Evolutionary conservation across 2,329 filamentous ascomycete genomes (phyloP).

Genomic region (Fusarium marasasianum): DNA sequence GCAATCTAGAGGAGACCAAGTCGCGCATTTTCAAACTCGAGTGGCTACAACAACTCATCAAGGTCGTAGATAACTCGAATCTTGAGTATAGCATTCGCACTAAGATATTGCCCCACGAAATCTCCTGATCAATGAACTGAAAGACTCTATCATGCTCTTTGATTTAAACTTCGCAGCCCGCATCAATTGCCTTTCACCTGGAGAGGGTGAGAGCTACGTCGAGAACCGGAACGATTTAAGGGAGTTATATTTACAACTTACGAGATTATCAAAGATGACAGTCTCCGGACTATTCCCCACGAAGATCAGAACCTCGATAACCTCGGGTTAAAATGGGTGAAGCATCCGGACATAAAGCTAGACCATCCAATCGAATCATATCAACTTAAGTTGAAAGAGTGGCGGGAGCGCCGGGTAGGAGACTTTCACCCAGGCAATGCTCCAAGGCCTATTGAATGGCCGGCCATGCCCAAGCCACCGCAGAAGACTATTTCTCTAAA

Average conservation of each 20-base stretch:
- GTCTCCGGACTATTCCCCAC: constrained; percentile 34
- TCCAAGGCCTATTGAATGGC: constrained; percentile 34
- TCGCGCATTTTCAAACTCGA: constrained; percentile 47
- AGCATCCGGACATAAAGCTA: constrained; percentile 46
- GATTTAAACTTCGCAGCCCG: constrained; percentile 48
- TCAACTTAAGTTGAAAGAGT: constrained; percentile 38
- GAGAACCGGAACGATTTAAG: constrained; percentile 46
- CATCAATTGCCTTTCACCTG: constrained; percentile 8
- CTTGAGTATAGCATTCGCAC: constrained; percentile 49
- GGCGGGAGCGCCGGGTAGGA: constrained; percentile 21
- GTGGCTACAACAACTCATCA: constrained; percentile 50
- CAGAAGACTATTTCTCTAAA: neutral
- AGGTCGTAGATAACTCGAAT: constrained; percentile 48
- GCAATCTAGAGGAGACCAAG: constrained; percentile 44
- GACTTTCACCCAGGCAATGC: neutral
- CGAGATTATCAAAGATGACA: constrained; percentile 49
- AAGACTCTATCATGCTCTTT: constrained; percentile 48
- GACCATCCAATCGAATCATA: constrained; percentile 44
- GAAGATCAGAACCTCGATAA: constrained; percentile 36
- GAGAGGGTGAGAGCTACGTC: neutral
- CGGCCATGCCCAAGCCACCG: constrained; percentile 18
- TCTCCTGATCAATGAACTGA: constrained; percentile 47
- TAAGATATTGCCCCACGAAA: constrained; percentile 53
- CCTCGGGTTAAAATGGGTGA: constrained; percentile 32
- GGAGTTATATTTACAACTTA: constrained; percentile 50